phyloP scores from a whole-genome alignment of 495 filamentous ascomycete species.

The Penicillium soppii region DNA sequence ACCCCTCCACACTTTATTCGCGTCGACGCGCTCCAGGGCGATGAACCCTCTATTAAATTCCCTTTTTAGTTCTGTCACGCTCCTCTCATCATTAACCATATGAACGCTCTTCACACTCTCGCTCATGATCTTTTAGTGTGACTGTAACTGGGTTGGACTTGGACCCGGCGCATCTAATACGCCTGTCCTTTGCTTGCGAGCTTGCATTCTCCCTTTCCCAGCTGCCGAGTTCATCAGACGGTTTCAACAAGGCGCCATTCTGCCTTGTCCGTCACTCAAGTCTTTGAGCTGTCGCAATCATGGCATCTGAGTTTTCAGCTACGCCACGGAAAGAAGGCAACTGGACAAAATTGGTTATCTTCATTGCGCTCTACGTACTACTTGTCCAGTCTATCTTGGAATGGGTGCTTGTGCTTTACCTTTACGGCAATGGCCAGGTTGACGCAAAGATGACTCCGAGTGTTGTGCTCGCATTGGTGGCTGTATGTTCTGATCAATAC shows the following conservation, averaged over 20 bases:
- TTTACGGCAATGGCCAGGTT: slow-evolving; percentile 37
- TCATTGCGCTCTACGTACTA: slow-evolving; percentile 39
- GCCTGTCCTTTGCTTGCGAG: neutral
- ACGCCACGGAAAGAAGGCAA: slow-evolving; percentile 31
- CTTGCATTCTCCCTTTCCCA: neutral
- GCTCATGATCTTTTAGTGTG: slow-evolving; percentile 9
- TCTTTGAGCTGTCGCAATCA: slow-evolving; percentile 11
- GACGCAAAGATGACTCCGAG: slow-evolving; percentile 47
- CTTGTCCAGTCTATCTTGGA: slow-evolving; percentile 40
- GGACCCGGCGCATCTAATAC: slow-evolving; percentile 3
- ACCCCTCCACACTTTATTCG: slow-evolving; percentile 30
- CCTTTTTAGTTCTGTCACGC: slow-evolving; percentile 17
- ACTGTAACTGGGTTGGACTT: slow-evolving; percentile 10
- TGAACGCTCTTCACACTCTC: slow-evolving; percentile 1
- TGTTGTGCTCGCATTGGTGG: slow-evolving; percentile 35
- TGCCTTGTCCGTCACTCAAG: neutral
- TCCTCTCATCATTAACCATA: neutral
- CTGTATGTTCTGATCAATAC: slow-evolving; percentile 24
- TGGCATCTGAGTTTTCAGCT: slow-evolving; percentile 25
- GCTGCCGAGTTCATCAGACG: neutral
- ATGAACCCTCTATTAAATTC: slow-evolving; percentile 13
- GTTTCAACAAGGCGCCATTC: neutral
- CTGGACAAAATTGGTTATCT: slow-evolving; percentile 45
- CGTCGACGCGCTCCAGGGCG: slow-evolving; percentile 30
- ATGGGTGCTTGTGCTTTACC: slow-evolving; percentile 38